Base-by-base conservation (phyloP, 2,329 filamentous ascomycete genomes). In the Colletotrichum cereale region DNA sequence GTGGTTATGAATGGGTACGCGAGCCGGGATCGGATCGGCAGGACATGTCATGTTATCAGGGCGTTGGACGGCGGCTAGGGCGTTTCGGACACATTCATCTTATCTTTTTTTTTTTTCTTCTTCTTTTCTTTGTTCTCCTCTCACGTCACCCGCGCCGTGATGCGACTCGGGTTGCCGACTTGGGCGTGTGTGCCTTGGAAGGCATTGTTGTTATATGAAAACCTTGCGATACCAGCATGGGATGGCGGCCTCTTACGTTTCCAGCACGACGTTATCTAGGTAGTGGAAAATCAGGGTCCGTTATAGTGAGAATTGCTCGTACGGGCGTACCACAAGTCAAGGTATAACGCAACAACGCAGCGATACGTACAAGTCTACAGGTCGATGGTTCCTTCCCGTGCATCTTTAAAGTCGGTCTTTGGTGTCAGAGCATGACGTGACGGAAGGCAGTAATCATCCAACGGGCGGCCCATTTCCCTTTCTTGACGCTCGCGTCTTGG, bases 1-100 rank as follows among this genome's bases (percentile, higher is more conserved):
- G 57, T 40, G 31, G 26, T 65, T 57, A 57, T 12, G 53, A 40
- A 38, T 47, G 57, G 36, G 69, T 58, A 58, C 48, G 50, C 36
- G 66, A 62, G 47, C 62, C 31, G 24, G 60, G 58, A 53, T 48
- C 60, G 69, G 47, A 29, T 50, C n/a, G 44, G 64, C 64, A 34
- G 56, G 67, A 52, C 56, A 61, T 55, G 55, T 56, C 48, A 71
- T 67, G 48, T 67, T 71, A 62, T 50, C 56, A 71, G 24, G 67
- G 67, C 67, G 67, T 71, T 71, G 56, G 55, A 67, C 55, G 65
- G 65, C 38, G 69, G 16, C 38, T 34, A 58, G 29, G 69, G 69
- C 69, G 69, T 72, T 71, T 55, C 29, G 66, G 66, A 64, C 40
- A 48, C 50, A 44, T 57, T 65, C 29, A 65, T 29, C 38, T n/a